Conservation (phyloP, 352 stramenopile genomes). For the Phytophthora lateralis region DNA sequence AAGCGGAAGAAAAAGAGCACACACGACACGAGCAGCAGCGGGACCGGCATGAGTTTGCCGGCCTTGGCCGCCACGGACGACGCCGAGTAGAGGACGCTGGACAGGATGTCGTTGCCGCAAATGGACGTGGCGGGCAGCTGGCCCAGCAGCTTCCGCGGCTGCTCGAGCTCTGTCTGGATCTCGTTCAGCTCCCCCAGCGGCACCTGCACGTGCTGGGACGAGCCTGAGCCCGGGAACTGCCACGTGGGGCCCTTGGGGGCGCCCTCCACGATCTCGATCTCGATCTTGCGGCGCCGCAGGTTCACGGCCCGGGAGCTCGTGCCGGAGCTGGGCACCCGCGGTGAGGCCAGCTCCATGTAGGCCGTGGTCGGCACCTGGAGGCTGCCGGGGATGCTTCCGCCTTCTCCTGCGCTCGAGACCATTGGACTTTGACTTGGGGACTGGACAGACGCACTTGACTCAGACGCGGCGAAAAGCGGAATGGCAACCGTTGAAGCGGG, state of each 20-base stretch:
- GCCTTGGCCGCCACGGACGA: conserved; percentile 47
- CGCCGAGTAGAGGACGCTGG: conserved; percentile 78
- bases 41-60: conserved; percentile 81
- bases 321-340: conserved; percentile 14
- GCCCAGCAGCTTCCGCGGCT: conserved; percentile 45
- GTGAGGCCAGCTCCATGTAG: conserved; percentile 36
- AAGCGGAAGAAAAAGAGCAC: conserved; percentile 69
- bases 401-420: conserved; percentile 24
- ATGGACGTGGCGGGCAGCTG: conserved; percentile 85
- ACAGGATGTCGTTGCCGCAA: conserved; percentile 90
- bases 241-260: conserved; percentile 35
- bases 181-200: conserved; percentile 39
- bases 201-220: conserved; percentile 39
- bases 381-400: conserved; percentile 13
- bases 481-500: conserved; percentile 8
- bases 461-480: conserved; percentile 19
- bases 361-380: conserved; percentile 21
- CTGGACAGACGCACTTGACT: conserved; percentile 10
- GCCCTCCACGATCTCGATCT: conserved; percentile 52
- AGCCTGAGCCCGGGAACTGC: conserved; percentile 50
- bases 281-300: conserved; percentile 48
- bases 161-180: conserved; percentile 39
- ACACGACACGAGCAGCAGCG: conserved; percentile 69
- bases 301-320: conserved; percentile 28
- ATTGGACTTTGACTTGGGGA: conserved; percentile 18